Conservation (phyloP, 2,329 filamentous ascomycete genomes). For the Arthrinium phaeospermum region DNA sequence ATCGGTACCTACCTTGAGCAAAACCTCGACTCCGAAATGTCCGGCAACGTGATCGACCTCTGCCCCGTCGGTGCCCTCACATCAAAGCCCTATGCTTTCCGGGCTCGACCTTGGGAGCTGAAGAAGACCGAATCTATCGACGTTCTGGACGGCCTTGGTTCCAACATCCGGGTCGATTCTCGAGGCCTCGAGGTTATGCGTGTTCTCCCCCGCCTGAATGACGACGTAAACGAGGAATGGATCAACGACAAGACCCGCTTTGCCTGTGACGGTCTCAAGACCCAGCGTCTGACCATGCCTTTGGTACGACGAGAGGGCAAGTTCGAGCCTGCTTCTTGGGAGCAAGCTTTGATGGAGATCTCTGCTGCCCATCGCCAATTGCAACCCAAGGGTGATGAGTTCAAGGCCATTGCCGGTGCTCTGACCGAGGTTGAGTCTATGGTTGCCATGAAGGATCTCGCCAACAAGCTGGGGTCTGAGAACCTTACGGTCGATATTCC, state of each 20-base stretch:
- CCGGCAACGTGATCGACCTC: constrained; percentile 96
- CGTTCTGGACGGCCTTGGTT: constrained; percentile 89
- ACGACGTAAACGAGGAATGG: constrained; percentile 99
- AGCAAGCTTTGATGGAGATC: constrained; percentile 91
- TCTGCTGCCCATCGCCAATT: constrained; percentile 79
- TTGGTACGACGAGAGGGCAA: constrained; percentile 87
- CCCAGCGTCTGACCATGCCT: constrained; percentile 91
- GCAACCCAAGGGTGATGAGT: constrained; percentile 87
- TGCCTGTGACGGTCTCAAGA: constrained; percentile 95
- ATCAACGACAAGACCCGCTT: constrained; percentile 99
- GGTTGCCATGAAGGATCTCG: constrained; percentile 95
- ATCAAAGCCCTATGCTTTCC: constrained; percentile 97
- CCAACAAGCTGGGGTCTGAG: constrained; percentile 95
- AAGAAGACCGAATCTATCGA: constrained; percentile 97
- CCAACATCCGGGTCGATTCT: constrained; percentile 92
- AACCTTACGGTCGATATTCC: constrained; percentile 94
- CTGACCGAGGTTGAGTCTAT: constrained; percentile 91
- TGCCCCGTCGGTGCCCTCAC: constrained; percentile 97
- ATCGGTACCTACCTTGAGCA: constrained; percentile 98
- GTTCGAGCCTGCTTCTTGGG: constrained; percentile 93
- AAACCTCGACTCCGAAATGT: constrained; percentile 92
- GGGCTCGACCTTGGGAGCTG: constrained; percentile 94
- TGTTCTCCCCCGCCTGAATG: constrained; percentile 88
- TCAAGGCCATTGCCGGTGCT: constrained; percentile 92
- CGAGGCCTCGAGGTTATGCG: constrained; percentile 97